A percentile compares a stretch with the other conserved stretches of the same genome.
Conservation (phyloP, 2,329 filamentous ascomycete genomes). For the Ceratocystis destructans region DNA sequence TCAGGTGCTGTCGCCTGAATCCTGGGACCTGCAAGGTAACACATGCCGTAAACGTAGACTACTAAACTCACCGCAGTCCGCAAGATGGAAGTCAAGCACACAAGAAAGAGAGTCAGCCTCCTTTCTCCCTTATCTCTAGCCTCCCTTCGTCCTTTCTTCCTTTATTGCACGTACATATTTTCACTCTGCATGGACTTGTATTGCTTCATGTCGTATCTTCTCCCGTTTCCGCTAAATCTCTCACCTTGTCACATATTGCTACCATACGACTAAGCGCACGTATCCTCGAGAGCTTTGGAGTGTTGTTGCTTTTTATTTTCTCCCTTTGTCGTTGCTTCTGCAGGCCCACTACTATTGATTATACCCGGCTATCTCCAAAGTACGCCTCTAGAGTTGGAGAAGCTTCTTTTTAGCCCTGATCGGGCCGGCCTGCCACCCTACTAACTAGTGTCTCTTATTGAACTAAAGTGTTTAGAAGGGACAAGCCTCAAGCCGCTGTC, state of each 20-base stretch:
- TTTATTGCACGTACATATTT: neutral
- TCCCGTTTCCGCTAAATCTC: neutral
- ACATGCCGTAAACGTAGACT: neutral
- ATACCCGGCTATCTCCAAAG: neutral
- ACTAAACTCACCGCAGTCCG: too few species aligned
- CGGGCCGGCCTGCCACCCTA: neutral
- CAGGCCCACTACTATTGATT: neutral
- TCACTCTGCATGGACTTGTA: too few species aligned
- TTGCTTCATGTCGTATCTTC: neutral
- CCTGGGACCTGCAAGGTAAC: neutral
- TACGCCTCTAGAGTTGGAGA: neutral
- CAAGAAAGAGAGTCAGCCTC: neutral
- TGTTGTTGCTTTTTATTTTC: neutral
- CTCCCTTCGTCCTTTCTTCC: neutral
- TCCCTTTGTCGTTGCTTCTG: neutral
- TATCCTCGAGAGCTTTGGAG: neutral
- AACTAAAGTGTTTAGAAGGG: neutral
- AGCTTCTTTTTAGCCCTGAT: slow-evolving; percentile 3
- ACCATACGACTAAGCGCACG: neutral
- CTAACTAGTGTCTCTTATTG: neutral
- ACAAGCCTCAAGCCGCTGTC: neutral
- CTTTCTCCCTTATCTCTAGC: neutral
- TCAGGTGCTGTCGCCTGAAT: neutral
- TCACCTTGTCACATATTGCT: neutral
- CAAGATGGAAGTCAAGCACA: too few species aligned